Percentiles rank a stretch among this genome's conserved stretches.
phyloP scores from a whole-genome alignment of 805 yeast species.

The Vanderwaltozyma verrucispora region DNA sequence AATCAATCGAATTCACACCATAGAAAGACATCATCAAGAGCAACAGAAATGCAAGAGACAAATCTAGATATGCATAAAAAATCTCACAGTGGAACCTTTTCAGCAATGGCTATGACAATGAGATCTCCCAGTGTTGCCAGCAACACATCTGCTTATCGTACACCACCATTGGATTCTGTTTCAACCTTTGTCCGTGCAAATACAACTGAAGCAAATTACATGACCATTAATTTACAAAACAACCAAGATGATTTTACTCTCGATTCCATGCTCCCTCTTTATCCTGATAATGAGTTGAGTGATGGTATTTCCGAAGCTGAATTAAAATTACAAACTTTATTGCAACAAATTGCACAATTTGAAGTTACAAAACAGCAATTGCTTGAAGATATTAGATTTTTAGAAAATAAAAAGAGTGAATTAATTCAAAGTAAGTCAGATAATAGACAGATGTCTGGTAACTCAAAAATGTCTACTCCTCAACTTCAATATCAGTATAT shows the following conservation, averaged over 20 bases:
- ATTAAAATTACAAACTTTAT: background rate
- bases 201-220: background rate
- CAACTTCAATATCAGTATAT: background rate
- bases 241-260: too few species aligned
- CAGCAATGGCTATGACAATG: too few species aligned
- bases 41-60: background rate
- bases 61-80: background rate
- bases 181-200: background rate
- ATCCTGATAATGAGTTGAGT: background rate
- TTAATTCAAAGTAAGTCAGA: background rate
- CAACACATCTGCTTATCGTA: constrained; percentile 12
- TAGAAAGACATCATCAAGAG: background rate
- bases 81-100: background rate
- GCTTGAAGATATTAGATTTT: constrained; percentile 1
- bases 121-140: constrained; percentile 2
- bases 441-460: too few species aligned
- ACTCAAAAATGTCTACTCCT: too few species aligned
- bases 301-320: background rate
- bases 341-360: constrained; percentile 4
- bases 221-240: background rate
- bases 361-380: constrained; percentile 3
- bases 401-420: constrained; percentile 4
- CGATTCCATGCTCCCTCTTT: background rate
- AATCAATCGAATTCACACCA: background rate
- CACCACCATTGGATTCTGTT: constrained; percentile 11